Conservation (phyloP, 805 yeast genomes). For the Myxozyma geophila region DNA sequence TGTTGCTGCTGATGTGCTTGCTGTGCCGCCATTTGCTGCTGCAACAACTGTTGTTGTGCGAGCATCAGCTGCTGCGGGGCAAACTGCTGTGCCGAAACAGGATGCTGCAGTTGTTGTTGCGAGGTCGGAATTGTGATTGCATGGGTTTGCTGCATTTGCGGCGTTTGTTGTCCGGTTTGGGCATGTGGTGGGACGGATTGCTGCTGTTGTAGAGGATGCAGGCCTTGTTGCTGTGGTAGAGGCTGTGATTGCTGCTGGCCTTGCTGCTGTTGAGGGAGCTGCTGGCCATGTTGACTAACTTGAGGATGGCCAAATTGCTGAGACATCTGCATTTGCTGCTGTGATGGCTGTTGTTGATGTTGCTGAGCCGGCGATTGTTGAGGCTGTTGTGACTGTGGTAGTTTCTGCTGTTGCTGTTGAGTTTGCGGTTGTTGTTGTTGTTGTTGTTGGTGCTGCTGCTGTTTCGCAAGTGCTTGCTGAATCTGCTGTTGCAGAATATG, state of each 20-base stretch:
- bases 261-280: no score
- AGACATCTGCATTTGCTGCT: slow-evolving; percentile 17
- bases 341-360: slow-evolving; percentile 15
- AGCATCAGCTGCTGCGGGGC: slow-evolving; percentile 1
- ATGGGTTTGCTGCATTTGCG: slow-evolving; percentile 5
- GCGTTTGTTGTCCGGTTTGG: not conserved
- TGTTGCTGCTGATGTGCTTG: slow-evolving; percentile 20
- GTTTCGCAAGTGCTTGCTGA: slow-evolving; percentile 24
- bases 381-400: slow-evolving; percentile 12
- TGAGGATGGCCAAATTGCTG: not conserved
- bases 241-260: slow-evolving; percentile 12
- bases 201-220: slow-evolving; percentile 2
- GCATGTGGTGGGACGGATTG: slow-evolving; percentile 2
- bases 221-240: slow-evolving; percentile 4
- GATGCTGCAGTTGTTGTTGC: slow-evolving; percentile 10
- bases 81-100: slow-evolving; percentile 4
- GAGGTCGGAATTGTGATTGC: not conserved
- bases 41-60: slow-evolving; percentile 24
- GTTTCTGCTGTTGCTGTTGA: slow-evolving; percentile 16
- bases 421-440: slow-evolving; percentile 12
- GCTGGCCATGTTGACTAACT: no score
- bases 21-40: slow-evolving; percentile 17
- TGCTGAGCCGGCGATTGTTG: slow-evolving; percentile 12
- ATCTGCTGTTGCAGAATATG: slow-evolving; percentile 28
- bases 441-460: slow-evolving; percentile 19